Percentiles rank a stretch among this genome's conserved stretches.
Conservation (phyloP, 345 rosid genomes). For the Murraya paniculata region DNA sequence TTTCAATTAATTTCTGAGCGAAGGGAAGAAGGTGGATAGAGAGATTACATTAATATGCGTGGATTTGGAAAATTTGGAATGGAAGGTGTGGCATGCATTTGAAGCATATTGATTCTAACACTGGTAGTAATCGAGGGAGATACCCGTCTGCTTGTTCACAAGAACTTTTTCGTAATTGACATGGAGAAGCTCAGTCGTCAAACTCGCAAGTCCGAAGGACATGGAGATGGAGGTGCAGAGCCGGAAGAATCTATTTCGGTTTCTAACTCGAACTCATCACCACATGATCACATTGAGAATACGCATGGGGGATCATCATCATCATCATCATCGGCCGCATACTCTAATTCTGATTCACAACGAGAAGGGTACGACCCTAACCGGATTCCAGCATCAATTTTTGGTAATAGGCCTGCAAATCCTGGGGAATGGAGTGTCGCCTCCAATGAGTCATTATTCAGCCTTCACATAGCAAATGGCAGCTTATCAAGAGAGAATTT, state of each 20-base stretch:
- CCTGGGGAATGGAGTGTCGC: slow-evolving; percentile 78
- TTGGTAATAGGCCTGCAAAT: slow-evolving; percentile 37
- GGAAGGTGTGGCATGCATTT: slow-evolving; percentile 12
- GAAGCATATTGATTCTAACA: slow-evolving; percentile 5
- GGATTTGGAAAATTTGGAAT: background rate
- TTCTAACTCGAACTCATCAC: too few relatives aligned
- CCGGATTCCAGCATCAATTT: slow-evolving; percentile 70
- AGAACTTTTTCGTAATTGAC: slow-evolving; percentile 11
- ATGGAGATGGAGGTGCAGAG: background rate
- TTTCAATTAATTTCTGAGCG: too few relatives aligned
- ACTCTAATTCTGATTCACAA: slow-evolving; percentile 12
- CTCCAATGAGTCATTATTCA: slow-evolving; percentile 87
- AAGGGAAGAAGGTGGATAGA: too few relatives aligned
- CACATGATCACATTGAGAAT: too few relatives aligned
- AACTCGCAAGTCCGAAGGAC: background rate
- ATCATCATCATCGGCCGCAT: slow-evolving; percentile 11
- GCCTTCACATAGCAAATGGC: slow-evolving; percentile 59
- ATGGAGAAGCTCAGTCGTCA: background rate
- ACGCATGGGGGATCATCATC: background rate
- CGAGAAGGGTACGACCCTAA: slow-evolving; percentile 50
- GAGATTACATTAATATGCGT: too few relatives aligned
- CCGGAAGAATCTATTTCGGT: background rate
- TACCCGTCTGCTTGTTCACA: slow-evolving; percentile 27
- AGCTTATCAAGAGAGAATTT: slow-evolving; percentile 60
- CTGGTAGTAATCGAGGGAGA: background rate